Evolutionary conservation across 1,284 basidiomycete species (phyloP).

Genomic region (Ustilago tritici): DNA sequence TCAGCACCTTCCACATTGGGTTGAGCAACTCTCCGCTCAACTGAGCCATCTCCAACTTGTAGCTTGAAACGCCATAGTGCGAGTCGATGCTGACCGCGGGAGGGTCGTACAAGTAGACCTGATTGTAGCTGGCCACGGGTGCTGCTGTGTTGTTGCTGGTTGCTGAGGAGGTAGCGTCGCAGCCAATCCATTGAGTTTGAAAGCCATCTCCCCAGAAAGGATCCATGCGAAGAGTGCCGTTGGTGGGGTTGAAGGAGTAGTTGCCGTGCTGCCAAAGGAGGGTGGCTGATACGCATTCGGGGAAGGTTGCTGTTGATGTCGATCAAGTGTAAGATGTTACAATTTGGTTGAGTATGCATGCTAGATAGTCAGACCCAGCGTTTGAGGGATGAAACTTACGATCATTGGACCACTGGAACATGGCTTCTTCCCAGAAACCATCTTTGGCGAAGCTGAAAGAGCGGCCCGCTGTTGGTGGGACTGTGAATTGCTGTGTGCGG

Average conservation of each 20-base stretch:
- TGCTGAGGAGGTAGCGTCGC: slow-evolving; percentile 30
- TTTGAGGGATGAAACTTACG: slow-evolving; percentile 7
- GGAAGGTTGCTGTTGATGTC: slow-evolving; percentile 17
- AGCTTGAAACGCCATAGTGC: slow-evolving; percentile 26
- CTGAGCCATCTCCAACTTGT: slow-evolving; percentile 29
- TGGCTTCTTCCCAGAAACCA: slow-evolving; percentile 31
- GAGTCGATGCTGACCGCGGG: slow-evolving; percentile 19
- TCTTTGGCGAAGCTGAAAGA: slow-evolving; percentile 33
- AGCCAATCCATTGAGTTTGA: slow-evolving; percentile 30
- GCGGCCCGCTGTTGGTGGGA: slow-evolving; percentile 21
- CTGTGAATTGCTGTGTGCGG: slow-evolving; percentile 26
- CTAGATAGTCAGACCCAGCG: background rate
- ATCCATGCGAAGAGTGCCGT: slow-evolving; percentile 36
- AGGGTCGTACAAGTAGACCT: slow-evolving; percentile 25
- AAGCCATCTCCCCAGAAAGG: slow-evolving; percentile 39
- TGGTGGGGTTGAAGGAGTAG: slow-evolving; percentile 22
- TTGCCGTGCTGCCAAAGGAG: slow-evolving; percentile 39
- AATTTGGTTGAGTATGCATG: background rate
- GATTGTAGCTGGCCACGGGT: slow-evolving; percentile 31
- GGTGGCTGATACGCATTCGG: slow-evolving; percentile 23
- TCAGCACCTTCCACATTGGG: slow-evolving; percentile 51
- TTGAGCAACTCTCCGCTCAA: slow-evolving; percentile 32
- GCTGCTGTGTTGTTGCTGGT: slow-evolving; percentile 32
- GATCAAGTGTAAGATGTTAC: background rate
- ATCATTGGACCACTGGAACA: slow-evolving; percentile 25